Evolutionary conservation across 73 alveolate species (phyloP).

Genomic region (Tetrahymena thermophila): DNA sequence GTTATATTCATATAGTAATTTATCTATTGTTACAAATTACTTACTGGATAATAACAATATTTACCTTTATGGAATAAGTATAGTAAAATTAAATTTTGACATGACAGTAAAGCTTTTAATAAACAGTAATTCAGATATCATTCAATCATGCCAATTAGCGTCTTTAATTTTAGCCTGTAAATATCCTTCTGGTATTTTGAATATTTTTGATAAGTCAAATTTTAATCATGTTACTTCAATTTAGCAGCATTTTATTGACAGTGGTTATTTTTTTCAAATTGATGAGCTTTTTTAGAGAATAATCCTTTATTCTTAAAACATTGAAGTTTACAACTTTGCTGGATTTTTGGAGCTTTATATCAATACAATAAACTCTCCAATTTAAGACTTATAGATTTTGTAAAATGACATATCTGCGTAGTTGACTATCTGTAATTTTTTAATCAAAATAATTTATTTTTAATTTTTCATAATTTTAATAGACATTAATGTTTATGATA

Average conservation of each 20-base stretch:
- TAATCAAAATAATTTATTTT: not conserved
- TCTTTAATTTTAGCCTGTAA: not conserved
- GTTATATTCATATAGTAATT: not conserved
- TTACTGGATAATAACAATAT: not conserved
- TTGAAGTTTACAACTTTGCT: not conserved
- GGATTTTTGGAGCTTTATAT: not conserved
- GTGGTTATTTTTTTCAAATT: not conserved
- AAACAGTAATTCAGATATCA: not conserved
- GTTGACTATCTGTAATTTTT: not conserved
- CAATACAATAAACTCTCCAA: not conserved
- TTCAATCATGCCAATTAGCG: not conserved
- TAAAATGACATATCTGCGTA: not conserved
- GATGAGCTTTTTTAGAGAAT: not conserved
- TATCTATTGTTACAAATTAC: not conserved
- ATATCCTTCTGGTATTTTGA: not conserved
- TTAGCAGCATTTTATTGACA: not conserved
- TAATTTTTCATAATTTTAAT: not conserved
- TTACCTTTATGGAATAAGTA: not conserved
- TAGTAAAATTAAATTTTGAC: not conserved
- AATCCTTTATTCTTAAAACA: not conserved
- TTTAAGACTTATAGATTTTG: not conserved
- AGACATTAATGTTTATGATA: not conserved
- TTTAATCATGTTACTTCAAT: not conserved
- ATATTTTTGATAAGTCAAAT: not conserved
- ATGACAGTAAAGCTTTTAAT: not conserved